A percentile compares a stretch with the other conserved stretches of the same genome.
Conservation (phyloP, 2,329 filamentous ascomycete species). For the Epichloe scottii region DNA sequence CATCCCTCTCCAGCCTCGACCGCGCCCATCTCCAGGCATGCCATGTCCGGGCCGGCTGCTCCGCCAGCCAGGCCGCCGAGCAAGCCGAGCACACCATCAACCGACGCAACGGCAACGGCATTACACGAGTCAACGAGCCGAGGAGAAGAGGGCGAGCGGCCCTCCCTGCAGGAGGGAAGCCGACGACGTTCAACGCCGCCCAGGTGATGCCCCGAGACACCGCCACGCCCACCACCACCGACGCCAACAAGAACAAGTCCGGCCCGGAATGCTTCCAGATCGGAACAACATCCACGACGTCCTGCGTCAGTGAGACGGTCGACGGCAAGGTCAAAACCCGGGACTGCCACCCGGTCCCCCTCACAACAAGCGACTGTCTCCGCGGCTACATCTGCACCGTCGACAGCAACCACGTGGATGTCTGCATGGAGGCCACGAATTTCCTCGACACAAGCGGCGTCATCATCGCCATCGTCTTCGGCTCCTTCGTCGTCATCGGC, state of each 20-base stretch:
- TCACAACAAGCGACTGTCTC: slow-evolving; percentile 27
- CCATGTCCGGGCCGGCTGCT: slow-evolving; percentile 24
- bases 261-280: slow-evolving; percentile 23
- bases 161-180: background rate
- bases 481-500: slow-evolving; percentile 23
- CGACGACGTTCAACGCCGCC: background rate
- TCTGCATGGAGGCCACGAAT: slow-evolving; percentile 30
- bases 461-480: slow-evolving; percentile 36
- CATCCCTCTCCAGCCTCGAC: slow-evolving; percentile 18
- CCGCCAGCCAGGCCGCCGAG: slow-evolving; percentile 14
- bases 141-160: slow-evolving; percentile 16
- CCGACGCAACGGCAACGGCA: slow-evolving; percentile 20
- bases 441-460: slow-evolving; percentile 30
- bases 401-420: slow-evolving; percentile 22
- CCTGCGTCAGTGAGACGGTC: slow-evolving; percentile 28
- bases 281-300: slow-evolving; percentile 20
- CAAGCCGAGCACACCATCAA: slow-evolving; percentile 18
- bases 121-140: slow-evolving; percentile 15
- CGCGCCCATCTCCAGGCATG: slow-evolving; percentile 25
- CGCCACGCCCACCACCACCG: background rate
- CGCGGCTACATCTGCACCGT: slow-evolving; percentile 31
- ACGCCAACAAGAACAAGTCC: slow-evolving; percentile 1
- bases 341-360: slow-evolving; percentile 26
- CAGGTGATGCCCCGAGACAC: background rate
- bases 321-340: slow-evolving; percentile 21